Evolutionary conservation across 2,329 filamentous ascomycete species (phyloP), one percentile per base, ranked within the genome.

Genomic region (Arthrobotrys musiformis): DNA sequence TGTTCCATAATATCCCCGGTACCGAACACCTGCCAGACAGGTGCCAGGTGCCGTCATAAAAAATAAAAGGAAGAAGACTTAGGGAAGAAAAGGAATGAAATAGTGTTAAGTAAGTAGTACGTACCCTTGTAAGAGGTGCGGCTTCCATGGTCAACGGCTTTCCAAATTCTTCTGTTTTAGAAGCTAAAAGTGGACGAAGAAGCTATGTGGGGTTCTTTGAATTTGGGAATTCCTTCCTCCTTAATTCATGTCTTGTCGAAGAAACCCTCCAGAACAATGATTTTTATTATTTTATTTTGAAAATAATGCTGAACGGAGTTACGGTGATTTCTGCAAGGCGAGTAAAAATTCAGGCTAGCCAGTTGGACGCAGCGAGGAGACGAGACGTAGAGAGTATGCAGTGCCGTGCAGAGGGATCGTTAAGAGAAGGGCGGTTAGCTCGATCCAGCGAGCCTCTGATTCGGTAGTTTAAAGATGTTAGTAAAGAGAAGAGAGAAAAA

Each of bases 81-180:
- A n/a, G n/a, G n/a, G n/a, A n/a, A n/a, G n/a, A n/a, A n/a, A 33
- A 5, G 30, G 37, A 42, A 42, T 42, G 37, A 19, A 42, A 1
- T 15, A 19, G n/a, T n/a, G n/a, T n/a, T n/a, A n/a, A n/a, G 19
- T 42, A 17, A 69, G 48, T 50, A 35, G 54, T 67, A 73, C 74
- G 44, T 78, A 78, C 74, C 68, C 67, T 67, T 40, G 74, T 78
- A 46, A 78, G 74, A 68, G 74, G 74, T 64, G 74, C 74, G 61
- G 74, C 67, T 73, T 78, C 74, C 74, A 78, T 78, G 73, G 60
- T 66, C 60, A 54, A 69, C 33, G 33, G 40, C 52, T 73, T 58
- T 40, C 26, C 24, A 22, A 66, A 60, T 69, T 61, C 40, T 40
- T 35, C 11, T 28, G 48, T 60, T 28, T 40, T 35, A 46, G 26